Base-by-base conservation (phyloP, 805 yeast genomes). In the Saturnispora diversa region DNA sequence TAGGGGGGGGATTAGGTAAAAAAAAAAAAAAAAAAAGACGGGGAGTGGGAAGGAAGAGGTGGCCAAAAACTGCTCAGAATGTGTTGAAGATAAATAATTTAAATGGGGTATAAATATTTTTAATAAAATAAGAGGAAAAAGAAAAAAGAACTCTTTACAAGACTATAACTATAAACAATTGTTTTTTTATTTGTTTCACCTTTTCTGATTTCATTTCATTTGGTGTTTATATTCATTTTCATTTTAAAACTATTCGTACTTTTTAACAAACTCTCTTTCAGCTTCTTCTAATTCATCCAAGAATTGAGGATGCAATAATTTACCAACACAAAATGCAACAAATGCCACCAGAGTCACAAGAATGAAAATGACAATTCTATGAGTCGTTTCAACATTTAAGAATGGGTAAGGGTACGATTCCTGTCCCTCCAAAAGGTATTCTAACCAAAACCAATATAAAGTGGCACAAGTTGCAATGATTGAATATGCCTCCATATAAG, bases 321-420 rank as follows among this genome's bases (percentile, higher is more conserved):
- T 59, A 44, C 52, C 49, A 4, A 44, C 12, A 7, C 46, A 43
- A 37, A 59, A 59, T 5, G 53, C 48, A 5, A 49, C 36, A 47
- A 68, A 60, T 0, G 68, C 73, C 6, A 63, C 22, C 5, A 63
- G 42, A 0, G 66, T 60, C 9, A 80, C 74, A 6, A 60, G 48
- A 0, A 54, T 59, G 53, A 80, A 80, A 16, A 80, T 71, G 6
- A 66, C 45, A 1, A 65, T 54, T 43, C 82, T 65, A 16, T 56
- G 56, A 8, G 60, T 59, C 24, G 63, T 69, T 5, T 59, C 63
- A 11, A 72, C 80, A 52, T 80, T 72, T 50, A 81, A 61, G 52
- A 81, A 81, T 7, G 79, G 82, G 52, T 81, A 81, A 0, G 90
- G 90, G 49, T 74, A 80, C 13, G 29, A 25, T 10, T 53, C 51